Percentiles rank a stretch among this genome's conserved stretches.
Conservation (phyloP, 2,329 filamentous ascomycete species). For the Corinectria fuckeliana region DNA sequence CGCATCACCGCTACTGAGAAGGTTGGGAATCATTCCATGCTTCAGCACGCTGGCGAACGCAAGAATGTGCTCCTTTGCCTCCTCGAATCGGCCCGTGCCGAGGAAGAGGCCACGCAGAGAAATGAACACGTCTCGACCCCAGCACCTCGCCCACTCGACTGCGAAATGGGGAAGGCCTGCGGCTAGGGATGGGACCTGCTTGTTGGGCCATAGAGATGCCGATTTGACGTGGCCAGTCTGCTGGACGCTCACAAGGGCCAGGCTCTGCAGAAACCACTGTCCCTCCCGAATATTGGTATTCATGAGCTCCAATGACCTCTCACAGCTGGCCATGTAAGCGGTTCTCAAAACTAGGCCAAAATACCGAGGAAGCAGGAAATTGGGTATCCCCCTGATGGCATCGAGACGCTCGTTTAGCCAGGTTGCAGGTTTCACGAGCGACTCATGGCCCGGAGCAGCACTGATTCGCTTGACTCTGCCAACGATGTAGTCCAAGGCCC, state of each 20-base stretch:
- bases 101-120: conserved; percentile 91
- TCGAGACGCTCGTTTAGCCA: conserved; percentile 90
- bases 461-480: conserved; percentile 78
- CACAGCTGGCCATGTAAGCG: conserved; percentile 83
- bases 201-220: conserved; percentile 87
- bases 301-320: conserved; percentile 80
- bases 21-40: conserved; percentile 97
- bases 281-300: conserved; percentile 77
- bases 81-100: conserved; percentile 84
- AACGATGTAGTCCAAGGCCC: conserved; percentile 89
- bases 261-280: conserved; percentile 85
- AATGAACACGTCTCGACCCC: conserved; percentile 97
- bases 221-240: conserved; percentile 89
- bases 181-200: conserved; percentile 83
- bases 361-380: conserved; percentile 89
- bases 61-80: conserved; percentile 91
- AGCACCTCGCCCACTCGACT: conserved; percentile 92
- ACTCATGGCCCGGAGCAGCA: conserved; percentile 64
- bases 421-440: conserved; percentile 68
- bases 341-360: conserved; percentile 90
- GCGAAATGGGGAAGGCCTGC: conserved; percentile 95
- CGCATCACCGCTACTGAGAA: conserved; percentile 82
- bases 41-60: conserved; percentile 96
- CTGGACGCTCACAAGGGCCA: conserved; percentile 91
- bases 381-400: conserved; percentile 83